Conservation (phyloP, 2,329 filamentous ascomycete species). For the Verticillium albo-atrum region DNA sequence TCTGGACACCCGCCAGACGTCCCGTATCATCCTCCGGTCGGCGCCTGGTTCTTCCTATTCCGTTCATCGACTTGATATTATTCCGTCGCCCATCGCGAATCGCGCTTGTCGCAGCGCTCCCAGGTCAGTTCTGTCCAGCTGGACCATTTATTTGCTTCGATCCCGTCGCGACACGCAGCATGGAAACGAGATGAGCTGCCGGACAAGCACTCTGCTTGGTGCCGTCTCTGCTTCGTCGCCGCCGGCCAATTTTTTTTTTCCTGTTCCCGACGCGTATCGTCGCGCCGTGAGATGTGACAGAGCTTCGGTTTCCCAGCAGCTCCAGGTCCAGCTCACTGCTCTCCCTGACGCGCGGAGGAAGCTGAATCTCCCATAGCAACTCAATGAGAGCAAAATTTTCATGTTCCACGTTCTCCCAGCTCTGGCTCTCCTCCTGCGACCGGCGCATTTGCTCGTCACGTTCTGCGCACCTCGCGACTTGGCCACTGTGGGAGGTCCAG, state of each 20-base stretch:
- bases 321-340: not conserved
- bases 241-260: not conserved
- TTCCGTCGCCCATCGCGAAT: slow-evolving; percentile 12
- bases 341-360: not conserved
- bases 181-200: not conserved
- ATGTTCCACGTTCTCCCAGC: not conserved
- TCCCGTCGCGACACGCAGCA: not conserved
- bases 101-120: slow-evolving; percentile 5
- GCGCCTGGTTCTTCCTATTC: slow-evolving; percentile 15
- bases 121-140: slow-evolving; percentile 8
- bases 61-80: slow-evolving; percentile 11
- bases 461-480: not conserved
- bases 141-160: not conserved
- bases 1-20: slow-evolving; percentile 3
- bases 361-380: not conserved
- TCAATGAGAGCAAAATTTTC: not conserved
- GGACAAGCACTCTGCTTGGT: not conserved
- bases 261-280: not conserved
- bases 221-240: not conserved
- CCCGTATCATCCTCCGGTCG: slow-evolving; percentile 11
- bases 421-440: not conserved
- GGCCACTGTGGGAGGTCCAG: not conserved
- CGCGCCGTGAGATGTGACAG: not conserved
- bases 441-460: not conserved
- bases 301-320: not conserved